Conservation (phyloP, 495 filamentous ascomycete genomes). For the Neurospora terricola region DNA sequence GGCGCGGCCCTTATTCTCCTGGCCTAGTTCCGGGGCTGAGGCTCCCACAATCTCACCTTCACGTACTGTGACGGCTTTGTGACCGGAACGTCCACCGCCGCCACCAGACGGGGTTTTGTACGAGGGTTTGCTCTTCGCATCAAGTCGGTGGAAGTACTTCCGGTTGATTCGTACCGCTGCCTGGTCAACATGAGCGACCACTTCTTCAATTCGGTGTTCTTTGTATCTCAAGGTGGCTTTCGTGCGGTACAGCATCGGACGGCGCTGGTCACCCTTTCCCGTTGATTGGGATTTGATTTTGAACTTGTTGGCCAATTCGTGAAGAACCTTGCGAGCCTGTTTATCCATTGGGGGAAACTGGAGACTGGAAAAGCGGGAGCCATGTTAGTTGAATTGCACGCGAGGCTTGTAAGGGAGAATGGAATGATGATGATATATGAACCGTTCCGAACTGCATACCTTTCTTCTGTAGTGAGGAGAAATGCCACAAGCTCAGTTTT, state of each 20-base stretch:
- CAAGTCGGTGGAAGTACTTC: constrained; percentile 37
- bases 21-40: constrained; percentile 71
- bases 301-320: constrained; percentile 60
- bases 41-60: constrained; percentile 90
- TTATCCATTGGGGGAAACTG: constrained; percentile 79
- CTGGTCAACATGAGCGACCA: constrained; percentile 24
- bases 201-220: constrained; percentile 30
- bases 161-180: constrained; percentile 32
- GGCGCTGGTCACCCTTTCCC: constrained; percentile 63
- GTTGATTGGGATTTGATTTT: constrained; percentile 74
- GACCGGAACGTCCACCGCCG: constrained; percentile 12
- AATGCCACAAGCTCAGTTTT: constrained; percentile 63
- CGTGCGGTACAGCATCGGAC: constrained; percentile 70
- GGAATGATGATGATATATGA: neutral
- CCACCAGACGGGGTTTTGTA: constrained; percentile 6
- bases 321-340: constrained; percentile 60
- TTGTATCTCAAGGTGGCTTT: constrained; percentile 46
- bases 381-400: constrained; percentile 7
- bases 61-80: constrained; percentile 46
- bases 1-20: constrained; percentile 70
- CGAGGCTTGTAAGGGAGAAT: neutral
- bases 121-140: constrained; percentile 30
- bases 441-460: constrained; percentile 35
- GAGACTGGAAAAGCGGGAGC: constrained; percentile 38
- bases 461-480: constrained; percentile 50